phyloP scores from a whole-genome alignment of 2,329 filamentous ascomycete species.

The Orbilia javanica region DNA sequence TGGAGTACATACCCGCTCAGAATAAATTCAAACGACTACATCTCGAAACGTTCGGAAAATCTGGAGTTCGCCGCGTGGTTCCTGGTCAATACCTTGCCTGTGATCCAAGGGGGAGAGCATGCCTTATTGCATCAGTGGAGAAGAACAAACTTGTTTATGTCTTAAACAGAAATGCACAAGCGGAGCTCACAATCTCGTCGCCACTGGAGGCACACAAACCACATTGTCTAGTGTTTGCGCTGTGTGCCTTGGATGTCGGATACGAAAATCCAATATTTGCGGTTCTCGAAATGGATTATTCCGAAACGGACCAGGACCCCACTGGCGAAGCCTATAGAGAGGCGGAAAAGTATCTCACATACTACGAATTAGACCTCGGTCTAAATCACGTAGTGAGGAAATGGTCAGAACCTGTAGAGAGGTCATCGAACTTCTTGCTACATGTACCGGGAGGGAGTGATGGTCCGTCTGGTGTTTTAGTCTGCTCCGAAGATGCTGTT shows the following conservation, averaged over 20 bases:
- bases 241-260: constrained; percentile 91
- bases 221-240: constrained; percentile 87
- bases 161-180: constrained; percentile 92
- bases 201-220: constrained; percentile 95
- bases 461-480: constrained; percentile 92
- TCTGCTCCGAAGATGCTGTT: constrained; percentile 93
- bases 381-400: constrained; percentile 97
- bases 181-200: constrained; percentile 95
- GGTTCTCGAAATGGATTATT: constrained; percentile 91
- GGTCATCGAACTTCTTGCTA: constrained; percentile 88
- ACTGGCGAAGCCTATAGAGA: constrained; percentile 84
- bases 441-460: constrained; percentile 94
- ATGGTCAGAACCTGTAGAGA: constrained; percentile 94
- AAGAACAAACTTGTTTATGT: constrained; percentile 99
- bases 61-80: constrained; percentile 89
- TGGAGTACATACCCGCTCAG: constrained; percentile 88
- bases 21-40: constrained; percentile 91
- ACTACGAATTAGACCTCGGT: constrained; percentile 96
- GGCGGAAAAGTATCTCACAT: constrained; percentile 89
- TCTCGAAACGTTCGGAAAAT: constrained; percentile 98
- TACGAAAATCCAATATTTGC: constrained; percentile 98
- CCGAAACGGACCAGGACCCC: constrained; percentile 89
- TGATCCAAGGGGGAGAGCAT: constrained; percentile 95
- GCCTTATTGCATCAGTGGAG: constrained; percentile 91
- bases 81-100: constrained; percentile 96